Conservation (phyloP, 129 eudicot species). For the Tagetes erecta region DNA sequence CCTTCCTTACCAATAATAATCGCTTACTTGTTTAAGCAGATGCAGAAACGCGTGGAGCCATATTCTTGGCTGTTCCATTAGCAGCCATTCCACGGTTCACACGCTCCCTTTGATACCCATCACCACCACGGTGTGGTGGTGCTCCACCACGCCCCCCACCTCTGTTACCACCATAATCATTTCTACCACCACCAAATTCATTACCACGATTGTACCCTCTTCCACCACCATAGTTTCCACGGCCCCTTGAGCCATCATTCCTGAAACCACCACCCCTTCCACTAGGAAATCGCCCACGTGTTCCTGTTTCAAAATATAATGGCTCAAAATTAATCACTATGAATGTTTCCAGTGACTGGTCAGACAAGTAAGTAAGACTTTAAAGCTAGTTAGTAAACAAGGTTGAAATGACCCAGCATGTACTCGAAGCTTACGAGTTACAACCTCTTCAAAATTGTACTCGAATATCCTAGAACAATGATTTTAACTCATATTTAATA, state of each 20-base stretch:
- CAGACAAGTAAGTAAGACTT: no score
- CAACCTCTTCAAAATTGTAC: no score
- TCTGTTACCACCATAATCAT: constrained; percentile 48
- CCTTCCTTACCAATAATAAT: constrained; percentile 10
- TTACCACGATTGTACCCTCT: constrained; percentile 31
- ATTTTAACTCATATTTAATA: neutral
- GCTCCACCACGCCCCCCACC: constrained; percentile 62
- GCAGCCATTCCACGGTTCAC: constrained; percentile 55
- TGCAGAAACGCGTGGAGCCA: constrained; percentile 73
- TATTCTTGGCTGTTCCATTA: constrained; percentile 56
- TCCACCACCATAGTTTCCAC: constrained; percentile 57
- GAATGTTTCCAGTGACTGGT: neutral
- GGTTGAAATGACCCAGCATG: no score
- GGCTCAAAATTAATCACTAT: neutral
- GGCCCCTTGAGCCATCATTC: constrained; percentile 73
- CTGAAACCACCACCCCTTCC: constrained; percentile 84
- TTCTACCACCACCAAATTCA: constrained; percentile 47
- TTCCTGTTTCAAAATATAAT: constrained; percentile 33
- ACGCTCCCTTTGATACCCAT: constrained; percentile 65
- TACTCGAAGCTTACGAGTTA: no score
- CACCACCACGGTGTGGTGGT: constrained; percentile 52
- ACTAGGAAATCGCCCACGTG: constrained; percentile 60
- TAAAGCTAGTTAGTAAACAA: no score
- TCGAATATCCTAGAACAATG: no score
- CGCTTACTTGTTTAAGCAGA: constrained; percentile 48